These are phyloP conservation scores for Didymella exigua DNA, from an alignment of 2,329 filamentous ascomycete species.

Conservation along the genomic window DNA sequence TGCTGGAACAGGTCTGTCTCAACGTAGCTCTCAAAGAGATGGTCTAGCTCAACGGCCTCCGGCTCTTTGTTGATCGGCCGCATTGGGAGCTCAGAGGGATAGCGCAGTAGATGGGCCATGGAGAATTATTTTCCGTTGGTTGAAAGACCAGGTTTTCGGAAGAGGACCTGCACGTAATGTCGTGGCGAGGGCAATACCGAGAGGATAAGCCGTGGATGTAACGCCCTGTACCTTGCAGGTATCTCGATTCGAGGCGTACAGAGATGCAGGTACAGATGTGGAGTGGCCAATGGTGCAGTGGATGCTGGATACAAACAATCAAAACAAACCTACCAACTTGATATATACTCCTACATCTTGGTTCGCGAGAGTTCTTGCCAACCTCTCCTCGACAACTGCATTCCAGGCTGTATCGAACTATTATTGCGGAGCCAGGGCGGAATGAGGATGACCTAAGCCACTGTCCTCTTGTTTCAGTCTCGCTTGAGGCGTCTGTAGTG, in stretches of 20 bases:
- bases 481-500: constrained; percentile 26
- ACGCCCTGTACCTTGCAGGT: constrained; percentile 34
- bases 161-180: constrained; percentile 11
- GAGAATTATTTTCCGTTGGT: constrained; percentile 33
- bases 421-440: constrained; percentile 42
- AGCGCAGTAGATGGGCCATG: constrained; percentile 38
- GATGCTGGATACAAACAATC: constrained; percentile 34
- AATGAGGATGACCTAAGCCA: constrained; percentile 44
- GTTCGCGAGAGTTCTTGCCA: constrained; percentile 38
- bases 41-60: constrained; percentile 63
- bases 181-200: constrained; percentile 17
- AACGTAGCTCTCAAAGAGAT: constrained; percentile 68
- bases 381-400: constrained; percentile 40
- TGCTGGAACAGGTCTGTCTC: constrained; percentile 60
- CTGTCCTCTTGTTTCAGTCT: constrained; percentile 34
- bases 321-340: constrained; percentile 43
- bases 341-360: constrained; percentile 43
- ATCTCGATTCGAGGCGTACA: constrained; percentile 19
- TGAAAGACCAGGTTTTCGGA: constrained; percentile 29
- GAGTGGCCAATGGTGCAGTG: constrained; percentile 37
- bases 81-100: constrained; percentile 44
- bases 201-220: constrained; percentile 24
- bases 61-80: constrained; percentile 58
- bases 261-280: constrained; percentile 34
- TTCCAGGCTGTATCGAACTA: constrained; percentile 41